Percentiles rank a stretch among this genome's conserved stretches.
Evolutionary conservation across 768 basidiomycete species (phyloP).

Genomic region (Tulasnella sp.): DNA sequence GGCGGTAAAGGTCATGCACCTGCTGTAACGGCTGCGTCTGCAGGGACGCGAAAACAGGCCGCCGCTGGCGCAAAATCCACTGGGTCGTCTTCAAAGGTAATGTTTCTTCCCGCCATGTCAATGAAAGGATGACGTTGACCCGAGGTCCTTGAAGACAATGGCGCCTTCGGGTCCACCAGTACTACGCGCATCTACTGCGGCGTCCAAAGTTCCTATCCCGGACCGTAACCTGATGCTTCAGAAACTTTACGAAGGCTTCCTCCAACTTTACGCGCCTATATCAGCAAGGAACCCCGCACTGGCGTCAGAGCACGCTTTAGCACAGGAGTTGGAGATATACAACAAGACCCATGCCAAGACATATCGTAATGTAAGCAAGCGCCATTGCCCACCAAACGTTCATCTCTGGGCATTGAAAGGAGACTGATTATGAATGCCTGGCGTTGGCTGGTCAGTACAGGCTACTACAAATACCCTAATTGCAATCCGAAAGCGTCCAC

Average conservation of each 20-base stretch:
- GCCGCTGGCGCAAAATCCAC: no score
- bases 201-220: constrained; percentile 55
- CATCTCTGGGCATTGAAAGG: neutral
- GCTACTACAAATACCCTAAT: constrained; percentile 42
- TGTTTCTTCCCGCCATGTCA: no score
- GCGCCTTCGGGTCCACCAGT: constrained; percentile 15
- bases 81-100: no score
- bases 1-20: neutral
- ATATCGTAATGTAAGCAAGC: constrained; percentile 59
- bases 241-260: constrained; percentile 58
- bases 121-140: no score
- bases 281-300: constrained; percentile 43
- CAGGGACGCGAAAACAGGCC: no score
- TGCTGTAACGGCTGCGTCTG: no score
- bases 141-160: no score
- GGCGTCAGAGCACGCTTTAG: constrained; percentile 65
- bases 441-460: constrained; percentile 24
- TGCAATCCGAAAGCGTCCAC: constrained; percentile 38
- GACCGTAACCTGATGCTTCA: constrained; percentile 70
- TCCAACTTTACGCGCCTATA: constrained; percentile 49
- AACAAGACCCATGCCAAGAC: constrained; percentile 59
- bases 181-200: constrained; percentile 4
- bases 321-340: constrained; percentile 73
- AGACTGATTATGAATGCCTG: neutral
- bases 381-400: no score